A percentile compares a stretch with the other conserved stretches of the same genome.
Conservation (phyloP, 2,329 filamentous ascomycete species). For the Chaetoscypha palmicola region DNA sequence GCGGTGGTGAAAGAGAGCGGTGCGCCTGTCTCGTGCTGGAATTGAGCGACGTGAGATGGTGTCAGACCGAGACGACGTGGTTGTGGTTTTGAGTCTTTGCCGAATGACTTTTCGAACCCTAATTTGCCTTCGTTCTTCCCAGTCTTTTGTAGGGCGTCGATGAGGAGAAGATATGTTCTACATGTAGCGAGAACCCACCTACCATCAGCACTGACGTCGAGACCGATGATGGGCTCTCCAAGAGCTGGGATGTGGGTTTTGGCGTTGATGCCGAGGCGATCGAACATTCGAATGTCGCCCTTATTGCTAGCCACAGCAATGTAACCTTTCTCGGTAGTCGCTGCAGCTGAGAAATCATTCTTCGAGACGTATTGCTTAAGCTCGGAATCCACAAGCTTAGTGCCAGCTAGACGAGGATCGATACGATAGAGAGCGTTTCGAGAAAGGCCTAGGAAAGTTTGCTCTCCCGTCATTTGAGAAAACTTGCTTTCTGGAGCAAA, state of each 20-base stretch:
- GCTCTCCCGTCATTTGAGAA: constrained; percentile 89
- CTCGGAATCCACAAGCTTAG: constrained; percentile 87
- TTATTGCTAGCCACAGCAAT: constrained; percentile 97
- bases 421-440: constrained; percentile 89
- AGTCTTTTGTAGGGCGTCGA: constrained; percentile 82
- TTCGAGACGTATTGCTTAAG: constrained; percentile 95
- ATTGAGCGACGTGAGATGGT: constrained; percentile 90
- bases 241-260: constrained; percentile 96
- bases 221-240: constrained; percentile 87
- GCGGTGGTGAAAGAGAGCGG: constrained; percentile 84
- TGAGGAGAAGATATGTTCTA: constrained; percentile 86
- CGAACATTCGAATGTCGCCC: constrained; percentile 93
- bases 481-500: constrained; percentile 98
- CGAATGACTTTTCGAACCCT: constrained; percentile 92
- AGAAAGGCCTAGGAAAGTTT: constrained; percentile 90
- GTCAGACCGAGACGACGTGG: constrained; percentile 83
- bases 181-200: constrained; percentile 94
- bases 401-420: constrained; percentile 81
- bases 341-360: constrained; percentile 92
- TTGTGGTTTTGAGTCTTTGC: constrained; percentile 87
- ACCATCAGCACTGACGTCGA: constrained; percentile 92
- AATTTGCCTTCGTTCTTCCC: constrained; percentile 97
- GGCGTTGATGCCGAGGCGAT: constrained; percentile 90
- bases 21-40: constrained; percentile 90
- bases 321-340: constrained; percentile 93